Base-by-base conservation (phyloP, 768 basidiomycete genomes). In the Boletus pseudo-olivaceus region DNA sequence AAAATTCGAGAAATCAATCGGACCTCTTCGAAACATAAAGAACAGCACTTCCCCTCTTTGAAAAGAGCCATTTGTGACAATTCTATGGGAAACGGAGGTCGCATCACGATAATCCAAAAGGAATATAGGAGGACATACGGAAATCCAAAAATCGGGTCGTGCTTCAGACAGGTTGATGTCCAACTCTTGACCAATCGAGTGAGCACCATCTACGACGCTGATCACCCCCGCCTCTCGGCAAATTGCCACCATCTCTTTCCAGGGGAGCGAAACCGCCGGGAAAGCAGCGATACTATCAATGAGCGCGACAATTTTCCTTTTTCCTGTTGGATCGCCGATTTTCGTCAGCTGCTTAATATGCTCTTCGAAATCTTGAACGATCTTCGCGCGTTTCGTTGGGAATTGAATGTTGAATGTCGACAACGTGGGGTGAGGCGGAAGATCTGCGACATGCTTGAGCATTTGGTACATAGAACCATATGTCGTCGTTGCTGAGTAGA, bases 11-110 rank as follows among this genome's bases (percentile, higher is more conserved):
- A 42, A 49, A 10, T 10, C 6, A 11, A 42, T 34, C 77, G 30
- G 53, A 82, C 83, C 81, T 70, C 53, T 73, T 77, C 0, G 90
- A 87, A 6, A 90, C 87, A 65, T 93, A 94, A 15, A 94, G 72
- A 17, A 87, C 74, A 0, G 88, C 83, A 42, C 78, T 83, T 1
- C 82, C 75, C 6, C 91, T 78, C 66, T 89, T 86, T 4, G 82
- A 76, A 60, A 78, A 84, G 2, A 93, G 72, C 91, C 93, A 95
- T 69, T 94, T 93, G 70, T 93, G 88, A 59, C 86, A 87, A 61
- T 92, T 92, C 82, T 89, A 49, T 14, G 2, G 5, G 32, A 10
- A 39, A 51, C 11, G 9, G 20, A 35, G 23, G 50, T 8, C 14
- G 3, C 33, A 26, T 40, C 27, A 46, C 19, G 26, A 45, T 17